A percentile compares a stretch with the other conserved stretches of the same genome.
These are phyloP conservation scores for Schoenoplectus triqueter DNA, from an alignment of 202 grass and related monocot genomes.

Conservation along the genomic window DNA sequence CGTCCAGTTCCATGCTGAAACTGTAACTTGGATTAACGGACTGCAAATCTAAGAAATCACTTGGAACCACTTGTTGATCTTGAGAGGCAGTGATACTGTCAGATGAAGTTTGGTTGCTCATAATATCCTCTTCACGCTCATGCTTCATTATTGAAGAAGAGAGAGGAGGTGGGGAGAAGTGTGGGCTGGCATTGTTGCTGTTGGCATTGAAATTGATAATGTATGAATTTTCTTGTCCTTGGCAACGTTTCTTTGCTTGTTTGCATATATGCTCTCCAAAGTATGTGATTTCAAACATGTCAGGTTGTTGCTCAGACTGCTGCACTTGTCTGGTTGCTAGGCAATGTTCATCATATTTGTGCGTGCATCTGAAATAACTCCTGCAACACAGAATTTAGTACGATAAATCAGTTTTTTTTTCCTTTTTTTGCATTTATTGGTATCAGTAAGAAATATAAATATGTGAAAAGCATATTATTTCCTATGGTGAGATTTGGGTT, in stretches of 20 bases:
- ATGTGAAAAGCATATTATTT: background rate
- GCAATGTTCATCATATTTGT: conserved; percentile 49
- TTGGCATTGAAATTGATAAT: conserved; percentile 28
- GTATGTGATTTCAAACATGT: conserved; percentile 44
- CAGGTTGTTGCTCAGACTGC: conserved; percentile 23
- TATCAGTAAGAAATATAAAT: background rate
- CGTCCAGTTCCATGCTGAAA: background rate
- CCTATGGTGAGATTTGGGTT: background rate
- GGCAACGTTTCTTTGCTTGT: conserved; percentile 10
- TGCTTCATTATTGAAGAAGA: conserved; percentile 27
- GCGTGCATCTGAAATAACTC: conserved; percentile 63
- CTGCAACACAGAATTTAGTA: conserved; percentile 38
- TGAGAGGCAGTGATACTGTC: background rate
- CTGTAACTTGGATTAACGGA: background rate
- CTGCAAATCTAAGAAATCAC: background rate
- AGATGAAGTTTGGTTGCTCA: conserved; percentile 23
- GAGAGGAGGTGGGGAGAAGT: background rate
- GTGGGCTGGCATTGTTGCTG: background rate
- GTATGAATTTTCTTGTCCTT: conserved; percentile 4
- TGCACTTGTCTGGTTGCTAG: conserved; percentile 49
- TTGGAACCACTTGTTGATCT: conserved; percentile 2
- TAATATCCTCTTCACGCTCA: conserved; percentile 31
- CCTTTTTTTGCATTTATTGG: background rate
- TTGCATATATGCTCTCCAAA: conserved; percentile 46
- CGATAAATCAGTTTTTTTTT: background rate